These are phyloP conservation scores for Acorus calamus DNA, from an alignment of 106 monocot species.

Conservation along the genomic window DNA sequence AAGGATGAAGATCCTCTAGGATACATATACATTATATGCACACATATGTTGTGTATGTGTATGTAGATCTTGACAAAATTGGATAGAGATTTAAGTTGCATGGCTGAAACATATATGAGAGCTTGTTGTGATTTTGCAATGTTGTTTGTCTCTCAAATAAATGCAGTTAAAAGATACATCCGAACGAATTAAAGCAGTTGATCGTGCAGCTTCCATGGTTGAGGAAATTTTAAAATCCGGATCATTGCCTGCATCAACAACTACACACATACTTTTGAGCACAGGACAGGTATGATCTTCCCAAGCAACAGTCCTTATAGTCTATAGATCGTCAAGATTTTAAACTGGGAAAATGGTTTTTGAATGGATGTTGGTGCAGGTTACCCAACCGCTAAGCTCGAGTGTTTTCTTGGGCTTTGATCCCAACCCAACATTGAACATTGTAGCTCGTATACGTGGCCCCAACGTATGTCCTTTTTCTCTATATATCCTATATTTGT, in stretches of 20 bases:
- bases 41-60: no score
- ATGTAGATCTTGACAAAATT: no score
- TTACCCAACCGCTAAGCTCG: conserved; percentile 32
- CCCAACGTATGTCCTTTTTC: conserved; percentile 77
- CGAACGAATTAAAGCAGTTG: conserved; percentile 92
- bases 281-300: conserved; percentile 35
- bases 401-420: conserved; percentile 93
- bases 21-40: no score
- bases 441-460: conserved; percentile 81
- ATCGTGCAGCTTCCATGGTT: conserved; percentile 83
- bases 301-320: background rate
- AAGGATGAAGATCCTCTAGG: no score
- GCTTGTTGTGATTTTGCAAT: no score
- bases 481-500: background rate
- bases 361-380: conserved; percentile 25
- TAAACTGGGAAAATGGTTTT: no score
- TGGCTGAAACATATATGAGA: no score
- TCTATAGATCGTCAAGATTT: background rate
- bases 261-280: conserved; percentile 6
- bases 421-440: conserved; percentile 59
- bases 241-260: conserved; percentile 12
- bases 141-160: no score
- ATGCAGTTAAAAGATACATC: conserved; percentile 72
- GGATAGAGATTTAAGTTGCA: no score
- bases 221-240: conserved; percentile 86